Base-by-base conservation (phyloP, 345 rosid species). In the Streptanthus diversifolius region DNA sequence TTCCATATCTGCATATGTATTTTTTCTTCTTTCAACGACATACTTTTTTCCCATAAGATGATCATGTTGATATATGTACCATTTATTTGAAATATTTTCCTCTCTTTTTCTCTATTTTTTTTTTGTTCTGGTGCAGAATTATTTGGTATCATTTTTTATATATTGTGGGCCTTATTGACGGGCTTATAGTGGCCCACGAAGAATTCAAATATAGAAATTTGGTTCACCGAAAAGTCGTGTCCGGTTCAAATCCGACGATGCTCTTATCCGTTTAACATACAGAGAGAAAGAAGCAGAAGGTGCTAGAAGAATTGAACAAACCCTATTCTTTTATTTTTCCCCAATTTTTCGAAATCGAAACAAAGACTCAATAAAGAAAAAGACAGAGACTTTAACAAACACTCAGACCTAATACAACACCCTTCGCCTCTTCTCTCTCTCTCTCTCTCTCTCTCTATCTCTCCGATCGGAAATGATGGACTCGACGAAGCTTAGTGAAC, bases 401-500 rank as follows among this genome's bases (percentile, higher is more conserved):
- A 14, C 30, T 22, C 51, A 30, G 48, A 69, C 70, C 65, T 62
- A 68, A 68, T 33, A 52, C 49, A 33, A 22, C 58, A 47, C 36
- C 22, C 8, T 44, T 10, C 24, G 47, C 32, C 11, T 48, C 17
- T 10, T 36, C 24, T 51, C 47, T 54, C 30, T 37, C 21, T 48
- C 35, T 51, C 47, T 54, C 30, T 37, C 18, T 41, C 30, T 37
- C 21, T 48, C 35, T 51, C 47, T 54, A 22, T 37, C 18, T 41
- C 66, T 47, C 75, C 72, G 80, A 76, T 76, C 80, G 17, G 18
- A 56, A 63, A 44, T 0, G n/a, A 76, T 76, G 80, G 80, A 76
- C 57, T 14, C 80, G 4, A 47, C 66, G 66, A 92, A 86, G 71
- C 67, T 91, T 48, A 73, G 69, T 15, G 87, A 92, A 53, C 73